Conservation (phyloP, 768 basidiomycete species). For the Boletales sp. region DNA sequence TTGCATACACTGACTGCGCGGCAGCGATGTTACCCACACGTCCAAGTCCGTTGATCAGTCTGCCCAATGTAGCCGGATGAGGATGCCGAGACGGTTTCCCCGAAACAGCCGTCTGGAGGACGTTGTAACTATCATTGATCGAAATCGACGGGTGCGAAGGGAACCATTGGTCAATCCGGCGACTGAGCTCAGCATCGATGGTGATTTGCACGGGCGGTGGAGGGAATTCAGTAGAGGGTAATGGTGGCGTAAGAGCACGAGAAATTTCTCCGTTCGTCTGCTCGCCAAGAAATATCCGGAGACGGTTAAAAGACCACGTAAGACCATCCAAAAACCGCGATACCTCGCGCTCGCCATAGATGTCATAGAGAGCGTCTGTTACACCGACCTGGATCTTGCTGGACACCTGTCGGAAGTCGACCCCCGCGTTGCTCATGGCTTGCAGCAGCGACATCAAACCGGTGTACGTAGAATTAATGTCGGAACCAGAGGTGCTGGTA, state of each 20-base stretch:
- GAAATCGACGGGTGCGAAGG: conserved; percentile 26
- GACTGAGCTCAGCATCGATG: conserved; percentile 26
- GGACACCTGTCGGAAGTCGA: conserved; percentile 28
- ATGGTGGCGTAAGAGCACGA: conserved; percentile 9
- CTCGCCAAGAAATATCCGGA: conserved; percentile 19
- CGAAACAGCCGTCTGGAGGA: conserved; percentile 45
- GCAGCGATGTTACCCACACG: conserved; percentile 57
- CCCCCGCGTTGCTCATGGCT: conserved; percentile 32
- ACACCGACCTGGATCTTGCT: conserved; percentile 17
- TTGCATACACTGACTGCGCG: conserved; percentile 61
- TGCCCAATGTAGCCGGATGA: conserved; percentile 47
- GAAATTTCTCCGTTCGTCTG: conserved; percentile 7
- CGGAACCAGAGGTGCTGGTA: conserved; percentile 10
- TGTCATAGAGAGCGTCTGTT: conserved; percentile 25
- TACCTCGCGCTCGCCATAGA: conserved; percentile 16
- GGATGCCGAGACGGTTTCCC: conserved; percentile 44
- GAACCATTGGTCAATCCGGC: conserved; percentile 33
- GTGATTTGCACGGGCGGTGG: conserved; percentile 9
- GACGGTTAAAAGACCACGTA: conserved; percentile 12
- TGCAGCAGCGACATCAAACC: conserved; percentile 43
- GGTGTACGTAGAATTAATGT: conserved; percentile 24
- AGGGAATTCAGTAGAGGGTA: conserved; percentile 12
- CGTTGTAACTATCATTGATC: conserved; percentile 41
- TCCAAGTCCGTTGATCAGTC: conserved; percentile 67
- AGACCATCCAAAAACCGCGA: conserved; percentile 22